Evolutionary conservation across 2,329 filamentous ascomycete genomes (phyloP).

Genomic region (Calonectria naviculata): DNA sequence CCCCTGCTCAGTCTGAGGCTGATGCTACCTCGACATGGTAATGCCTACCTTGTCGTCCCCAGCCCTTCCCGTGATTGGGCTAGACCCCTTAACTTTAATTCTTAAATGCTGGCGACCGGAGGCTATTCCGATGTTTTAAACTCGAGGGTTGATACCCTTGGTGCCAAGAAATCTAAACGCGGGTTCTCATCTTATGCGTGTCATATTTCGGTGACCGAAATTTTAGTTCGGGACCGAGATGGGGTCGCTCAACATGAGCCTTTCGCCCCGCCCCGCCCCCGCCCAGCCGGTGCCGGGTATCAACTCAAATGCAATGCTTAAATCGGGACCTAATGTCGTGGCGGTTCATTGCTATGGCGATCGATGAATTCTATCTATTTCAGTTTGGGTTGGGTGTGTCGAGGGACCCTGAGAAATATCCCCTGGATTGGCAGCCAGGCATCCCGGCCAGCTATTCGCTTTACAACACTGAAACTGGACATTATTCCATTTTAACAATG

Average conservation of each 20-base stretch:
- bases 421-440: too few species aligned
- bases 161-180: background rate
- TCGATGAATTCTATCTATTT: too few species aligned
- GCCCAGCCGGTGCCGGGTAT: background rate
- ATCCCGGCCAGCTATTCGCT: too few species aligned
- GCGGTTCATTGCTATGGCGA: too few species aligned
- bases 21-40: background rate
- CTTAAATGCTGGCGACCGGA: background rate
- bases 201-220: background rate
- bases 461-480: too few species aligned
- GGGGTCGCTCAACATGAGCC: background rate
- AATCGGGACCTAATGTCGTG: too few species aligned
- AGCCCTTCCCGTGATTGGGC: background rate
- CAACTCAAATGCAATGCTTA: background rate
- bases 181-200: background rate
- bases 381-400: too few species aligned
- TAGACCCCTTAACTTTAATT: background rate
- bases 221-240: background rate
- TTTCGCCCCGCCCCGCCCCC: background rate
- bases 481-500: too few species aligned
- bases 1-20: background rate
- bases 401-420: too few species aligned
- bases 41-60: background rate
- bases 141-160: background rate
- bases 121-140: background rate